Evolutionary conservation across 495 filamentous ascomycete genomes (phyloP).

Genomic region (Aspergillus ellipticus): DNA sequence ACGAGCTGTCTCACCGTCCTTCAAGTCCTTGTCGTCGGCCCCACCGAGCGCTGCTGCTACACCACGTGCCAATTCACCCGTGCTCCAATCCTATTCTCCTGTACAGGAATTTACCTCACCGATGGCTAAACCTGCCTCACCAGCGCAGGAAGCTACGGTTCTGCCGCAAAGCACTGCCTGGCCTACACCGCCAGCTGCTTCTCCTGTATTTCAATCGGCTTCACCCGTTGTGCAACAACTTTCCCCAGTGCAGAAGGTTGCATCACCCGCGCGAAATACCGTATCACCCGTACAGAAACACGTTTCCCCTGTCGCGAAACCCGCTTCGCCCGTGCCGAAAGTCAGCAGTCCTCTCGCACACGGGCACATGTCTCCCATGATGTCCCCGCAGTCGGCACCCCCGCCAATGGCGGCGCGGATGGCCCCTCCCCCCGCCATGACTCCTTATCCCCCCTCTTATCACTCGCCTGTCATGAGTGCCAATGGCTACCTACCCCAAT

Average conservation of each 20-base stretch:
- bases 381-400: conserved; percentile 30
- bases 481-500: conserved; percentile 33
- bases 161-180: conserved; percentile 11
- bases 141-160: conserved; percentile 6
- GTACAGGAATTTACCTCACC: conserved; percentile 5
- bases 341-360: conserved; percentile 38
- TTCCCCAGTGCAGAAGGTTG: conserved; percentile 19
- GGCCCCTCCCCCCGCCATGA: conserved; percentile 23
- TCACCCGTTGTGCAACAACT: conserved; percentile 12
- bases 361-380: conserved; percentile 35
- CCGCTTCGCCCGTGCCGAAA: conserved; percentile 35
- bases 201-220: conserved; percentile 16
- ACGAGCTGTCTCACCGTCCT: conserved; percentile 10
- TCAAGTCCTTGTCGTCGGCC: conserved; percentile 14
- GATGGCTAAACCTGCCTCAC: conserved; percentile 2
- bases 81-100: conserved; percentile 7
- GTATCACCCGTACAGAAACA: conserved; percentile 20
- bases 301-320: conserved; percentile 22
- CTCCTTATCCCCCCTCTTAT: conserved; percentile 30
- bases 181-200: conserved; percentile 14
- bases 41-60: conserved; percentile 16
- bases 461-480: conserved; percentile 40
- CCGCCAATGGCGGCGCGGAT: conserved; percentile 19
- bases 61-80: conserved; percentile 14
- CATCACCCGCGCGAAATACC: conserved; percentile 14